Evolutionary conservation across 2,329 filamentous ascomycete genomes (phyloP), one percentile per base, ranked within the genome.

Genomic region (Aspergillus sp.): DNA sequence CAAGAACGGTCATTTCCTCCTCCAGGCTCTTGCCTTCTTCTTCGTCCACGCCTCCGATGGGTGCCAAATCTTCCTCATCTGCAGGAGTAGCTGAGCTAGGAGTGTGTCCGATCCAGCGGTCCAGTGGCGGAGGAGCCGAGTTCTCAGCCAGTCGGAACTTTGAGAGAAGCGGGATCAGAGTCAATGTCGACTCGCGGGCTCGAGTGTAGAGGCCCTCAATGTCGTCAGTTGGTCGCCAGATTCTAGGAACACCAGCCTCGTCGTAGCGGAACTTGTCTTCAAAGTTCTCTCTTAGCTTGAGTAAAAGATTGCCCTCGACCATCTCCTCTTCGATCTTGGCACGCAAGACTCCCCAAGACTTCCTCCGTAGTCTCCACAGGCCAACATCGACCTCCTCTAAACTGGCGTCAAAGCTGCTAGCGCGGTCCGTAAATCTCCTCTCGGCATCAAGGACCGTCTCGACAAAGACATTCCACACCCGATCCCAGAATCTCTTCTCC

Each of bases 201-300:
- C 89, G 90, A 41, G 93, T 97, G 78, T 98, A 99, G 47, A 96
- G 83, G 50, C 94, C 93, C 80, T 99, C 95, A 64, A 99, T 99
- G 73, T 99, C 95, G 74, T 99, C 95, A 1, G 90, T 93, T 1
- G 95, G 95, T 25, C 93, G 89, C 95, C 95, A 99, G 77, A 99
- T 97, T 62, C 95, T 87, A 5, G 95, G 95, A 4, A 99, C 95
- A 28, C 95, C 95, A 7, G 89, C 88, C 62, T 97, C 93, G 71
- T 99, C 95, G 72, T 99, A 99, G 66, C 95, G 90, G 85, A 99
- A 99, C 79, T 97, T 97, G 81, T 99, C 95, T 79, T 99, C 95
- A 69, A 99, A 99, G 81, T 97, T 98, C 78, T 99, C 95, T 41
- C 95, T 88, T 55, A 99, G 86, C 82, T 99, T 99, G 69, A 98